Conservation (phyloP, 2,329 filamentous ascomycete genomes). For the Microcera coccophila region DNA sequence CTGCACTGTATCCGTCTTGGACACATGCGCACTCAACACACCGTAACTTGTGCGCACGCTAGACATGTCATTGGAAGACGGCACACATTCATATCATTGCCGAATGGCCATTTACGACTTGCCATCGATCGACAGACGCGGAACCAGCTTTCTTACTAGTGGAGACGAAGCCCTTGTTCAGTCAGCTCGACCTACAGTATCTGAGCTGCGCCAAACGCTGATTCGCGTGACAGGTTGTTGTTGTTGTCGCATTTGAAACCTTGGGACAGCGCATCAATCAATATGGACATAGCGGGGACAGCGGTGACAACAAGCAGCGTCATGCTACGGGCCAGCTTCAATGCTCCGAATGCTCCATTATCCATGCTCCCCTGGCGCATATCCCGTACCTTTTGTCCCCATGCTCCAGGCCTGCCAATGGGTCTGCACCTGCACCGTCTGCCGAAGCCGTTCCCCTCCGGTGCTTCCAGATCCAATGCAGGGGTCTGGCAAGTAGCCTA, state of each 20-base stretch:
- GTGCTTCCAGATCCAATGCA: constrained; percentile 16
- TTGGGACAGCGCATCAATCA: constrained; percentile 25
- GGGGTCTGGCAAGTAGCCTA: constrained; percentile 14
- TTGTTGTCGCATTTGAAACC: constrained; percentile 25
- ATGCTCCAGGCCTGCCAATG: not conserved
- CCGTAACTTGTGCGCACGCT: constrained; percentile 23
- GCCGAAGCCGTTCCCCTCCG: constrained; percentile 15
- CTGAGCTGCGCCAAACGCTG: constrained; percentile 25
- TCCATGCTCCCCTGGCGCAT: not conserved
- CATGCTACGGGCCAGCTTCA: constrained; percentile 25
- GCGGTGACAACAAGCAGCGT: constrained; percentile 30
- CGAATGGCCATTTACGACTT: not conserved
- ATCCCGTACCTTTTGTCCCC: not conserved
- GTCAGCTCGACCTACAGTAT: constrained; percentile 10
- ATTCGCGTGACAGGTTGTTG: constrained; percentile 19
- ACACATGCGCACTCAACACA: constrained; percentile 14
- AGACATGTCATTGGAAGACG: constrained; percentile 15
- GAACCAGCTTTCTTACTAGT: too few relatives aligned
- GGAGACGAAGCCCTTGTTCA: too few relatives aligned
- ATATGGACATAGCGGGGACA: constrained; percentile 14
- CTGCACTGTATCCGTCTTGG: not conserved
- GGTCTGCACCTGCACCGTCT: constrained; percentile 16
- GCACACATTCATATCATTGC: constrained; percentile 13
- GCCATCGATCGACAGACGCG: not conserved
- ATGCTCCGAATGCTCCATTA: constrained; percentile 22